Base-by-base conservation (phyloP, 2,329 filamentous ascomycete genomes). In the Helicocarpus griseus region DNA sequence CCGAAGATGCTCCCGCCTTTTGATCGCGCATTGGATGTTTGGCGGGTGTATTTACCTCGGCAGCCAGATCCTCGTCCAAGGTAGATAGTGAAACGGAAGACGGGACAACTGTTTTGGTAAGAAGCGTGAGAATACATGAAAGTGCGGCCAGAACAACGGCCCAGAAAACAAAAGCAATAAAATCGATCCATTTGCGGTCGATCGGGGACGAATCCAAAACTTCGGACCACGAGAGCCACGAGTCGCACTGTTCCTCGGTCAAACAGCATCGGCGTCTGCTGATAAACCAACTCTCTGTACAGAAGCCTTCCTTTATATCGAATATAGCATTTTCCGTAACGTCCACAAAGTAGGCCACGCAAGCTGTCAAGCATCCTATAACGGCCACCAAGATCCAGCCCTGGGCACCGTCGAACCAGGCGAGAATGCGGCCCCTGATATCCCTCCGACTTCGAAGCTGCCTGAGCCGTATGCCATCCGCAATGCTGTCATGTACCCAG, bases 401-500 rank as follows among this genome's bases (percentile, higher is more conserved):
- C 69, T 97, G 90, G 3, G 86, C 83, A 47, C 87, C 86, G 64
- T 98, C 93, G 54, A 93, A 87, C 62, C 86, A 78, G 1, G 87
- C 79, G 43, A 81, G 73, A 13, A 95, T 59, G 45, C 86, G 83
- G n/a, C 91, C 91, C 65, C 85, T 83, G 54, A 95, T 78, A 69
- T 91, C 93, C 66, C 86, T 94, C 46, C 89, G 79, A 61, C 79
- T 83, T 47, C 89, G 82, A 36, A 98, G 77, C 49, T 83, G 83
- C 66, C 94, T 93, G 47, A 94, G 82, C 24, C 93, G 86, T 61
- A 89, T 88, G 8, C 90, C 89, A 69, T 97, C 93, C 62, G 89
- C 88, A 59, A 98, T 96, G 66, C 86, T 90, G 69, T 98, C 93
- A 65, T 95, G 91, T 0, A 98, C 90, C 93, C 93, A 98, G 68